Conservation (phyloP, 2,329 filamentous ascomycete species). For the Neofusicoccum umdonicola region DNA sequence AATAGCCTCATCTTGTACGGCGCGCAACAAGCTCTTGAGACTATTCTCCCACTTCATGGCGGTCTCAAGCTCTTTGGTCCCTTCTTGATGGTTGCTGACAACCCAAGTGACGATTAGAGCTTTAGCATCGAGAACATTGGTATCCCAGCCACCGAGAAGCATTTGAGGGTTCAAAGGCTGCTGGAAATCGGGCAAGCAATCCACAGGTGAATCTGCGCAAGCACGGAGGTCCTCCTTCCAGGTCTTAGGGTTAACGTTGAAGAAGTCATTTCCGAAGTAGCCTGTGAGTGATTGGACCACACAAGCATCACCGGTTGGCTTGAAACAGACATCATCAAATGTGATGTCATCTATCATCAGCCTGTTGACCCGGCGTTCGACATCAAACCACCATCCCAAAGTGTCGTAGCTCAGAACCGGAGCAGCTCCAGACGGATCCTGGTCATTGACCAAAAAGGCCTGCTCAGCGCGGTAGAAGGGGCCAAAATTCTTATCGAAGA, state of each 20-base stretch:
- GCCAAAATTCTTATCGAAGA: slow-evolving; percentile 90
- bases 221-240: slow-evolving; percentile 72
- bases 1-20: slow-evolving; percentile 76
- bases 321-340: slow-evolving; percentile 87
- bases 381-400: slow-evolving; percentile 87
- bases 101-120: slow-evolving; percentile 94
- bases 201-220: slow-evolving; percentile 76
- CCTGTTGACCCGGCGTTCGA: slow-evolving; percentile 73
- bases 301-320: slow-evolving; percentile 83
- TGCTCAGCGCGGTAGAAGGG: slow-evolving; percentile 96
- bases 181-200: slow-evolving; percentile 83
- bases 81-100: slow-evolving; percentile 79
- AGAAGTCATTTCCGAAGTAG: slow-evolving; percentile 73
- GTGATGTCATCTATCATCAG: slow-evolving; percentile 68
- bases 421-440: slow-evolving; percentile 58
- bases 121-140: slow-evolving; percentile 66
- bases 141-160: slow-evolving; percentile 77
- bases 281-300: slow-evolving; percentile 90
- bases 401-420: slow-evolving; percentile 88
- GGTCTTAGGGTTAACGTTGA: slow-evolving; percentile 58
- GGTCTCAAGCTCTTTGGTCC: slow-evolving; percentile 64
- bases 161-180: slow-evolving; percentile 84
- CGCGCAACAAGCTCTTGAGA: slow-evolving; percentile 69
- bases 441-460: slow-evolving; percentile 90
- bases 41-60: slow-evolving; percentile 89